phyloP scores from a whole-genome alignment of 495 filamentous ascomycete genomes.

The Aspergillus campestris region DNA sequence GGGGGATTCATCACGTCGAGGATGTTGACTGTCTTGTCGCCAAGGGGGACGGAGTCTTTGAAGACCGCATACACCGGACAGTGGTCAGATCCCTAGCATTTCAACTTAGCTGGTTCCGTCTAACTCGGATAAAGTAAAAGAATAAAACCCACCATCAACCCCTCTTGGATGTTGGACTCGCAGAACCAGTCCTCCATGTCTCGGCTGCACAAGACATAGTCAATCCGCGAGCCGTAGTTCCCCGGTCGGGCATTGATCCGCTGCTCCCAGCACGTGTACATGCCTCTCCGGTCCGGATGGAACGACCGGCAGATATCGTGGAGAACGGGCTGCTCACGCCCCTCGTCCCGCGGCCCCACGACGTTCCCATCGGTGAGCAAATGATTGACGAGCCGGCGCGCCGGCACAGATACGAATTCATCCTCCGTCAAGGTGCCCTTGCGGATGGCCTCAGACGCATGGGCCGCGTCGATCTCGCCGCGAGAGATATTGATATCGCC shows the following conservation, averaged over 20 bases:
- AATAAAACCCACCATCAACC: constrained; percentile 54
- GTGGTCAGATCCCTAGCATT: constrained; percentile 74
- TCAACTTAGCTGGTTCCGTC: constrained; percentile 8
- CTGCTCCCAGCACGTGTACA: constrained; percentile 96
- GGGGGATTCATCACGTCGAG: constrained; percentile 73
- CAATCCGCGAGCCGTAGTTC: constrained; percentile 85
- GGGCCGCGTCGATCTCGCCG: constrained; percentile 64
- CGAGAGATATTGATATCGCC: constrained; percentile 88
- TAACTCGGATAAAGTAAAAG: not conserved
- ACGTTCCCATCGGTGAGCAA: constrained; percentile 66
- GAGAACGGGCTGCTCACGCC: constrained; percentile 65
- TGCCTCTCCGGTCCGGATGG: constrained; percentile 68
- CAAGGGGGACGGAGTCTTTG: constrained; percentile 49
- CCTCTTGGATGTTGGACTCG: constrained; percentile 91
- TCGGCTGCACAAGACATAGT: constrained; percentile 80
- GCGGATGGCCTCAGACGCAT: constrained; percentile 56
- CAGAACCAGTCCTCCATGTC: constrained; percentile 77
- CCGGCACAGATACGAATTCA: constrained; percentile 63
- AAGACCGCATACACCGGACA: constrained; percentile 85
- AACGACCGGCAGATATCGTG: constrained; percentile 83
- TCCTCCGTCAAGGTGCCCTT: constrained; percentile 59
- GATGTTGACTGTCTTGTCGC: constrained; percentile 45
- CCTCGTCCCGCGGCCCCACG: constrained; percentile 58
- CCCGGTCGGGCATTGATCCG: constrained; percentile 80
- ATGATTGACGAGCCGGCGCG: constrained; percentile 80